Evolutionary conservation across 345 rosid genomes (phyloP).

Genomic region (Corymbia maculata): DNA sequence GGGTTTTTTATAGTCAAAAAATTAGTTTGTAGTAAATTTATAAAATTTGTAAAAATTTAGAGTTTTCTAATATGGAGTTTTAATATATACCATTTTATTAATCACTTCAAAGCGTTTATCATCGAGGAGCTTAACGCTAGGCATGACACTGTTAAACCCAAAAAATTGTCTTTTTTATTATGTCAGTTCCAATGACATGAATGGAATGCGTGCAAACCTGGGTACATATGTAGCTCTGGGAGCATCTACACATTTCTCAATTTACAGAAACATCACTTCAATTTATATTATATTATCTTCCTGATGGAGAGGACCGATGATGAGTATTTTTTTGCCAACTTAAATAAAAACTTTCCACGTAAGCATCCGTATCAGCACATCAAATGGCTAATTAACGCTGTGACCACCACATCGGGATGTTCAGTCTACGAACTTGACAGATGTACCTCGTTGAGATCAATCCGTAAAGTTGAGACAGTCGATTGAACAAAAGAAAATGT

Average conservation of each 20-base stretch:
- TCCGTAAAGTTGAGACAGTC: background rate
- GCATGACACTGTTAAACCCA: no score
- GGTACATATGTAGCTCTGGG: background rate
- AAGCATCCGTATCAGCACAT: background rate
- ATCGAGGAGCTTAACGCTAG: no score
- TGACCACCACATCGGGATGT: background rate
- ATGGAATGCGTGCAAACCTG: background rate
- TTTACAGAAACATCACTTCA: background rate
- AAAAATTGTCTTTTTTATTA: no score
- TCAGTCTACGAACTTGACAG: background rate
- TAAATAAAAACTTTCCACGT: background rate
- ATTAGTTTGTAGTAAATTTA: no score
- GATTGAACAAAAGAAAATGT: background rate
- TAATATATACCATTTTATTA: no score
- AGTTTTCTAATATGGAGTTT: no score
- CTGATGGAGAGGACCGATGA: no score
- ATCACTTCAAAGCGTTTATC: no score
- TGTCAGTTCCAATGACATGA: no score
- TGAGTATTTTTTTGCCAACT: no score
- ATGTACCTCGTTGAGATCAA: background rate
- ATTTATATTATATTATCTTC: no score
- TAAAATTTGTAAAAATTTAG: fast-evolving
- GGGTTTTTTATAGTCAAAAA: no score
- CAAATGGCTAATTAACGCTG: background rate
- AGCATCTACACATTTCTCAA: background rate